A percentile compares a stretch with the other conserved stretches of the same genome.
Evolutionary conservation across 202 grass and related monocot genomes (phyloP).

Genomic region (Musa balbisiana): DNA sequence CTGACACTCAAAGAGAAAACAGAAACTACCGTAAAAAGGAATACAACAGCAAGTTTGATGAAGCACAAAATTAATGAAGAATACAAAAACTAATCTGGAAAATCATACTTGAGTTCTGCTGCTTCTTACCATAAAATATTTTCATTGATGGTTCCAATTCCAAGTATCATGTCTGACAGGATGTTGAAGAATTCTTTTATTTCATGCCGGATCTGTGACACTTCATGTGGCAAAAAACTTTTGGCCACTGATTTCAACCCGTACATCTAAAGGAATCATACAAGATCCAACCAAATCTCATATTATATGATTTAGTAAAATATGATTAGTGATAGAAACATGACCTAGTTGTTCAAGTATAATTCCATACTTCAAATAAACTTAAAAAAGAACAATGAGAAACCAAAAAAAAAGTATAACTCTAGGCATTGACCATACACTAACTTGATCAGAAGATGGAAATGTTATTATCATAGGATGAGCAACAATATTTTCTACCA

Average conservation of each 20-base stretch:
- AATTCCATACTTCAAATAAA: no score
- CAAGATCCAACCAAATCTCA: not conserved
- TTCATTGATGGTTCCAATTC: constrained; percentile 45
- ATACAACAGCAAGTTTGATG: constrained; percentile 9
- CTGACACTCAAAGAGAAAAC: not conserved
- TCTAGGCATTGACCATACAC: no score
- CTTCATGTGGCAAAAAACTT: constrained; percentile 56
- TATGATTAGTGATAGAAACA: not conserved
- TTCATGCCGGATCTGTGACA: constrained; percentile 24
- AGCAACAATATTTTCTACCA: no score
- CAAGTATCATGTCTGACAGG: constrained; percentile 56
- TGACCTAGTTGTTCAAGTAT: not conserved
- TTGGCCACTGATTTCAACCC: constrained; percentile 76
- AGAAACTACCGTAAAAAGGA: constrained; percentile 12
- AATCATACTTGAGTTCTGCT: constrained; percentile 3
- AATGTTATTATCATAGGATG: no score
- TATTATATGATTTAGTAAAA: not conserved
- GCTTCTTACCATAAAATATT: constrained; percentile 44
- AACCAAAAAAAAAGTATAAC: not conserved
- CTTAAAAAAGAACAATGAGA: not conserved
- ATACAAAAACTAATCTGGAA: constrained; percentile 4
- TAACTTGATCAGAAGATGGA: no score
- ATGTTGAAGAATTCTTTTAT: constrained; percentile 52
- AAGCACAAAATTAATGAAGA: constrained; percentile 12
- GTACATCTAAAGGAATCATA: constrained; percentile 50